Evolutionary conservation across 306 rosid genomes (phyloP), one percentile per base, ranked within the genome.

Genomic region (Lathyrus tuberosus): DNA sequence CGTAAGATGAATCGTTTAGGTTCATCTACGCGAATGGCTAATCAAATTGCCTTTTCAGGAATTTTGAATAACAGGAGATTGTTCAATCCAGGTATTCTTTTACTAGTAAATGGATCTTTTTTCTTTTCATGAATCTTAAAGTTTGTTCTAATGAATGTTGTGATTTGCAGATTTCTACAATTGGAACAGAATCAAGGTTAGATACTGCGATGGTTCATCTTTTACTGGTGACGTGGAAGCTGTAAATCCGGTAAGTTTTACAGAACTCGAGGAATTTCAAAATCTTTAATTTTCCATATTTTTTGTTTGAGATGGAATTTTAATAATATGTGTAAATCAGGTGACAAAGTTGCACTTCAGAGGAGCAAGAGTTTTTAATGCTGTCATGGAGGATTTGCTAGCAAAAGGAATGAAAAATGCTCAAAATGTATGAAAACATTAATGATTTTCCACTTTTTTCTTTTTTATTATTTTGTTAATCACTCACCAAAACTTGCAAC

Each of bases 161-260:
- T 60, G 6, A 60, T 53, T 60, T 71, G 28, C 83, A 91, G 99
- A 91, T 76, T 94, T 94, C 75, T 91, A 88, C 67, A 82, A 91
- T 52, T 94, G 99, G 99, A 87, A 94, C 57, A 82, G 88, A 83
- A 72, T 94, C 80, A 90, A 86, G 85, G 85, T 94, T 78, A 82
- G 99, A 76, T 91, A 91, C 74, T 94, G 99, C 18, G 99, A 94
- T 56, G 99, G 99, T 35, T 64, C 96, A 41, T 94, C 99, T 43
- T 94, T 94, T 79, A 91, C 97, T 0, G 99, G 99, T 51, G 99
- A 94, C 66, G 91, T 88, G 28, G 95, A 81, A 77, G 87, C 80
- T 12, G 86, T 89, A 31, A 69, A 88, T 69, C 89, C 91, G 7
- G 99, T 94, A 86, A 84, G 96, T 88, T 66, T n/a, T n/a, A 30